These are phyloP conservation scores for Omphalotus olearius DNA, from an alignment of 1,284 basidiomycete genomes.

Conservation along the genomic window DNA sequence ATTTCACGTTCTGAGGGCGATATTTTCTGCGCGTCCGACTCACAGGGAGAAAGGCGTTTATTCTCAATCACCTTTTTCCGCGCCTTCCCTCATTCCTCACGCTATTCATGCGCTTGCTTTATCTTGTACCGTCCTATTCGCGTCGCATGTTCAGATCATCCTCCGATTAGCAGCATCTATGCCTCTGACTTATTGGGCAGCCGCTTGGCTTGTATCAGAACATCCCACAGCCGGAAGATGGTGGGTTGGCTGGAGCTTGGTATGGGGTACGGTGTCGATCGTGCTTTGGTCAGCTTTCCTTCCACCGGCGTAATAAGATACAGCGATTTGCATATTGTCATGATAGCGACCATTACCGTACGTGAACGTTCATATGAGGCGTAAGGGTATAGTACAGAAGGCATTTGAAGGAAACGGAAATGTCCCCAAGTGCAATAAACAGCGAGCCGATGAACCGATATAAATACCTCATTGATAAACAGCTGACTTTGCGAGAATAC, in stretches of 20 bases:
- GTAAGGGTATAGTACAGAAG: too few species aligned
- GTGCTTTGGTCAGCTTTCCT: conserved; percentile 85
- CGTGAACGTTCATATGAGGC: too few species aligned
- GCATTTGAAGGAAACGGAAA: too few species aligned
- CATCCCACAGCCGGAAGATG: conserved; percentile 38
- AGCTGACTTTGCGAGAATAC: too few species aligned
- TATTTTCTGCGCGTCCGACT: neutral
- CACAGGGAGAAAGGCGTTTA: conserved; percentile 3
- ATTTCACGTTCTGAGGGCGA: conserved; percentile 28
- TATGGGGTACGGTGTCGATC: conserved; percentile 74
- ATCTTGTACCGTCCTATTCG: conserved; percentile 64
- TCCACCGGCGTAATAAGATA: conserved; percentile 70
- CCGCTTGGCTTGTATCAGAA: conserved; percentile 57
- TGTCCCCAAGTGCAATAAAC: too few species aligned
- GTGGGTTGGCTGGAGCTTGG: conserved; percentile 71
- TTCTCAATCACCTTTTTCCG: conserved; percentile 26
- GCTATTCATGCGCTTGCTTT: conserved; percentile 65
- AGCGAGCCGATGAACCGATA: too few species aligned
- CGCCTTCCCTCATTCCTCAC: conserved; percentile 51
- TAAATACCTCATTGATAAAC: too few species aligned
- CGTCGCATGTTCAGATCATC: conserved; percentile 88
- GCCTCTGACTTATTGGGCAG: conserved; percentile 85
- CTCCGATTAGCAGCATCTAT: conserved; percentile 78
- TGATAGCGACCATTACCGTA: too few species aligned
- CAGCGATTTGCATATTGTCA: too few species aligned